Evolutionary conservation across 2,329 filamentous ascomycete genomes (phyloP).

Genomic region (Sclerotinia minor): DNA sequence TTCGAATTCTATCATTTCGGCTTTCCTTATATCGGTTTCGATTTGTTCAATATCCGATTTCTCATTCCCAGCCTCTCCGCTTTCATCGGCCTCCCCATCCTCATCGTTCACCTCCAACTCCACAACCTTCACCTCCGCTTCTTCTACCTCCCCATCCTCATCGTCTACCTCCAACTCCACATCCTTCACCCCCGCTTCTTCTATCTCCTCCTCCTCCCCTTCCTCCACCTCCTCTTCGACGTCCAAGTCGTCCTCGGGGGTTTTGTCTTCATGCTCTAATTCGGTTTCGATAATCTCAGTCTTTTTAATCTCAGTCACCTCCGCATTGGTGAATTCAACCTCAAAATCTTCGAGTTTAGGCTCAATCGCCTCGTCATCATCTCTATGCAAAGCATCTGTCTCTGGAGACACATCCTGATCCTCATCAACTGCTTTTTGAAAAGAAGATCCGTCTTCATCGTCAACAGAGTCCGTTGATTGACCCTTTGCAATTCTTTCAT

Average conservation of each 20-base stretch:
- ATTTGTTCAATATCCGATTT: not conserved
- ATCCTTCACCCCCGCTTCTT: not conserved
- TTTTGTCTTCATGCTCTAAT: not conserved
- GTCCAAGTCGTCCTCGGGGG: not conserved
- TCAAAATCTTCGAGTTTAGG: conserved; percentile 1
- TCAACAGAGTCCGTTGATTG: not conserved
- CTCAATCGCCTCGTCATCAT: not conserved
- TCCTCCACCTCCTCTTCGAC: not conserved
- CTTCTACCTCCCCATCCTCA: too few relatives aligned
- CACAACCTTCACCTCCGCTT: too few relatives aligned
- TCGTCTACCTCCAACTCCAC: not conserved
- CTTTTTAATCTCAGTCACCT: not conserved
- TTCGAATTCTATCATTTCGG: conserved; percentile 17
- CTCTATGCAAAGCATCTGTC: not conserved
- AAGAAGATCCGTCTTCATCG: not conserved
- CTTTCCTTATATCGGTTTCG: conserved; percentile 16
- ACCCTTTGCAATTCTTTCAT: not conserved
- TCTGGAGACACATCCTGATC: not conserved
- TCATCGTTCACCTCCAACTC: not conserved
- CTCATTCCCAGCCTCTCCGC: not conserved
- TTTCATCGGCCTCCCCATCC: not conserved
- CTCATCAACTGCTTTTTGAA: not conserved
- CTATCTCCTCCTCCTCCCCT: not conserved
- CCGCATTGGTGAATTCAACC: conserved; percentile 3
- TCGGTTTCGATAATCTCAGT: conserved; percentile 6